Percentiles rank a stretch among this genome's conserved stretches.
Conservation (phyloP, 345 rosid genomes). For the Pseudoturritis turrita region DNA sequence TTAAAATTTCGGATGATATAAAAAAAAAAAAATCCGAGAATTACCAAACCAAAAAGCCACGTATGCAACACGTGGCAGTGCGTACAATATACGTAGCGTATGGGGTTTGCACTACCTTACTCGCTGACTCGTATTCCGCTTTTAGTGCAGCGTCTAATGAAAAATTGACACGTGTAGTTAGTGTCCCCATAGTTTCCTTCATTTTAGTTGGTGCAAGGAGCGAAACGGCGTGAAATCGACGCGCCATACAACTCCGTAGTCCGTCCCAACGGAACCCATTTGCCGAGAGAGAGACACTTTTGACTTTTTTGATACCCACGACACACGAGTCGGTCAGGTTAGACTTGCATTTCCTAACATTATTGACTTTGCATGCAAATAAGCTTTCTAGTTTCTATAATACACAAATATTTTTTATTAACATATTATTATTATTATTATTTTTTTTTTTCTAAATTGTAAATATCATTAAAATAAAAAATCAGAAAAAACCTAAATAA, state of each 20-base stretch:
- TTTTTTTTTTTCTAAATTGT: too few species aligned
- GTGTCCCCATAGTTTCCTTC: background rate
- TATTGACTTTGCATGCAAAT: slow-evolving; percentile 21
- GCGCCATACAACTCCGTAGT: background rate
- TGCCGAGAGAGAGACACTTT: slow-evolving; percentile 2
- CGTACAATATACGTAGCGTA: background rate
- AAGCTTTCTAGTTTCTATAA: background rate
- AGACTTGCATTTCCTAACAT: slow-evolving; percentile 18
- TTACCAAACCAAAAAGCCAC: too few species aligned
- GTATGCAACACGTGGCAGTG: background rate
- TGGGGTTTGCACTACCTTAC: background rate
- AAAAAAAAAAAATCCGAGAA: too few species aligned
- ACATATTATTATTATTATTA: too few species aligned
- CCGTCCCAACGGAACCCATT: slow-evolving; percentile 13
- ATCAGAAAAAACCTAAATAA: too few species aligned
- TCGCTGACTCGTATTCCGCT: background rate
- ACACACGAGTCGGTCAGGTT: slow-evolving; percentile 7
- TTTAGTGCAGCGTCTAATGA: background rate
- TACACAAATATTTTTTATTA: background rate
- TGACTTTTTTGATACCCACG: slow-evolving; percentile 23
- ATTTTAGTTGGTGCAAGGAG: background rate
- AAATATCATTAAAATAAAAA: too few species aligned
- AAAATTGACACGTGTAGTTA: background rate
- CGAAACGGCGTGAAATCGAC: slow-evolving; percentile 2
- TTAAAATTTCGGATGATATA: too few species aligned